Conservation (phyloP, 2,329 filamentous ascomycete genomes). For the Sarocladium strictum region DNA sequence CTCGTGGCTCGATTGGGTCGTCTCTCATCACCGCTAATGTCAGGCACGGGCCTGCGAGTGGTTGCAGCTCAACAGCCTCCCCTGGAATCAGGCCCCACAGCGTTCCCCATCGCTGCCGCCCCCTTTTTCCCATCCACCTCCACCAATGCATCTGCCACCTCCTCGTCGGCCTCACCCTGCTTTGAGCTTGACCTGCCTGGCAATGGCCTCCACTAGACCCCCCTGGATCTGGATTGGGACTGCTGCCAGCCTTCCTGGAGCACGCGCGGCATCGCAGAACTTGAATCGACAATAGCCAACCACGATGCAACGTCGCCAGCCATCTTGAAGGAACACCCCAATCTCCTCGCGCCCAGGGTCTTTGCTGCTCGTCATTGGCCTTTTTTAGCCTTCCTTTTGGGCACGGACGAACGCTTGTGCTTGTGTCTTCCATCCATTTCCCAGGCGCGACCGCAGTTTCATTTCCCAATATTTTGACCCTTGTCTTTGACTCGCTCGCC, state of each 20-base stretch:
- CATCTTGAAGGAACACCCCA: neutral
- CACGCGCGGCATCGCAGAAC: neutral
- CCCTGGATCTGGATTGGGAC: neutral
- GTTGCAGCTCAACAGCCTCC: too few relatives aligned
- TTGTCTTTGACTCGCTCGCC: conserved; percentile 5
- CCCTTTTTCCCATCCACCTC: conserved; percentile 8
- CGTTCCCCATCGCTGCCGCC: conserved; percentile 3
- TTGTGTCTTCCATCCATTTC: conserved; percentile 6
- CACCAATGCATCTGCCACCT: neutral
- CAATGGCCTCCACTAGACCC: neutral
- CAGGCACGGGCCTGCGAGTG: conserved; percentile 8
- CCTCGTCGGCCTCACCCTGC: neutral
- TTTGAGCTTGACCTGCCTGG: neutral
- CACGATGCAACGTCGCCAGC: conserved; percentile 1
- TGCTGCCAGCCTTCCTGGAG: neutral
- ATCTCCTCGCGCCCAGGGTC: neutral
- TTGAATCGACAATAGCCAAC: neutral
- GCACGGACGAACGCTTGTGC: conserved; percentile 1
- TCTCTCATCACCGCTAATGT: neutral
- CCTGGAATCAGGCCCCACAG: neutral
- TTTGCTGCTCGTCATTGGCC: neutral
- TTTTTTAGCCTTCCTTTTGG: neutral
- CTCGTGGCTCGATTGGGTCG: neutral
- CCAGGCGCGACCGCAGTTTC: conserved; percentile 2
- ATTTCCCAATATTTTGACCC: conserved; percentile 5